Evolutionary conservation across 2,329 filamentous ascomycete genomes (phyloP), one percentile per base, ranked within the genome.

Genomic region (Exophiala oligosperma): DNA sequence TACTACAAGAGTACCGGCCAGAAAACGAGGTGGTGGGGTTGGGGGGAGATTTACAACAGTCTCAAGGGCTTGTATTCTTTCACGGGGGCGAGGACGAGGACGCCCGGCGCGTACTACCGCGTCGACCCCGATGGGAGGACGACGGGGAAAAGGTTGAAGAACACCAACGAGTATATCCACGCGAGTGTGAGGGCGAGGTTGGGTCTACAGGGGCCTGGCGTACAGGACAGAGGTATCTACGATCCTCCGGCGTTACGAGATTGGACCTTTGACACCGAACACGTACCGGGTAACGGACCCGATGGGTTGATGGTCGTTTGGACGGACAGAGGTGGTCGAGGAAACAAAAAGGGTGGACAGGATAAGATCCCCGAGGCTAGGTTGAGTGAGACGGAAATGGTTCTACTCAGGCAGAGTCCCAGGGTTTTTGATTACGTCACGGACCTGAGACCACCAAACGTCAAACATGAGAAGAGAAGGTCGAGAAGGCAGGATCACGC

Each of bases 101-200:
- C 68, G 1, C 68, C 68, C 6, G 68, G 68, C 6, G 56, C 56
- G n/a, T 70, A 70, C 51, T 64, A 63, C 53, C 54, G 66, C 6
- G 56, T 57, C 2, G 66, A 70, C 50, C 65, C 64, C 1, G 17
- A 56, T 14, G 67, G 67, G 21, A 56, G 61, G 24, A 32, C 58
- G 8, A 68, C 59, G 28, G 50, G 28, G 32, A 66, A 64, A 52
- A 51, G 62, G 14, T 61, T 70, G 29, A 60, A 60, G 48, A 67
- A 67, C 46, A 70, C 68, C 17, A 69, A 70, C 52, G 68, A 70
- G 48, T 70, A 67, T 52, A 67, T 70, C 49, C 68, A 70, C 48
- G 62, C 67, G 7, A 66, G 63, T 11, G 67, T 69, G 35, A 56
- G 68, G 8, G 54, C 64, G 38, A 61, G 68, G 9, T 17, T 67